phyloP scores from a whole-genome alignment of 768 basidiomycete species.

The Psilocybe sp. region DNA sequence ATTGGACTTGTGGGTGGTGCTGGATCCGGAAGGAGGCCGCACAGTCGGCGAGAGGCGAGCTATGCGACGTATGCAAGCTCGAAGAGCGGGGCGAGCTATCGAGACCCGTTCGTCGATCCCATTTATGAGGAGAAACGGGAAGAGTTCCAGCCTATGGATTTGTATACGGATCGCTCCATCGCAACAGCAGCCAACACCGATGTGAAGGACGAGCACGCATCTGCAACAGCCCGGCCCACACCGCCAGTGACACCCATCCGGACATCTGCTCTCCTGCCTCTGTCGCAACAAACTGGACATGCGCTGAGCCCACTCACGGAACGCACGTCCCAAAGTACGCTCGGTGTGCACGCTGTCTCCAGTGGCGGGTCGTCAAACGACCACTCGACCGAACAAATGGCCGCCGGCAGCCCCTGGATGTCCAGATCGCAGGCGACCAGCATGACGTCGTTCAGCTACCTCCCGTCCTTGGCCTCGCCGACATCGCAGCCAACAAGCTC shows the following conservation, averaged over 20 bases:
- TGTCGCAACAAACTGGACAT: constrained; percentile 28
- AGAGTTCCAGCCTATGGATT: constrained; percentile 20
- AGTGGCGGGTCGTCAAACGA: constrained; percentile 25
- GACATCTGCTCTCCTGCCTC: constrained; percentile 19
- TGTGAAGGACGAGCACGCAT: constrained; percentile 10
- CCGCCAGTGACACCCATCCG: constrained; percentile 22
- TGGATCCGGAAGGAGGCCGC: constrained; percentile 20
- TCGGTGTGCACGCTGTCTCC: constrained; percentile 23
- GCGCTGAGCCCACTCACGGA: constrained; percentile 38
- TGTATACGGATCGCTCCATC: constrained; percentile 12
- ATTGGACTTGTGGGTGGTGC: constrained; percentile 19
- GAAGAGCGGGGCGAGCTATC: constrained; percentile 34
- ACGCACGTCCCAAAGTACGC: constrained; percentile 31
- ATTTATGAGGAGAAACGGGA: constrained; percentile 28
- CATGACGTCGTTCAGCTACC: constrained; percentile 20
- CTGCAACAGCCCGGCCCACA: constrained; percentile 10
- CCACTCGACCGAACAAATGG: constrained; percentile 23
- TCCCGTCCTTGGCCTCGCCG: constrained; percentile 20
- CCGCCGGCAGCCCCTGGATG: constrained; percentile 22
- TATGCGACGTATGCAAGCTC: constrained; percentile 37
- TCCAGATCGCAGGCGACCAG: constrained; percentile 25
- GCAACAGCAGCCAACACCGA: constrained; percentile 6
- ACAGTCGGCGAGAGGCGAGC: constrained; percentile 31
- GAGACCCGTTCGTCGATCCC: constrained; percentile 48
- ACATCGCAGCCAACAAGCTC: too few relatives aligned